Conservation (phyloP, 2,329 filamentous ascomycete genomes). For the Arthrocladium fulminans region DNA sequence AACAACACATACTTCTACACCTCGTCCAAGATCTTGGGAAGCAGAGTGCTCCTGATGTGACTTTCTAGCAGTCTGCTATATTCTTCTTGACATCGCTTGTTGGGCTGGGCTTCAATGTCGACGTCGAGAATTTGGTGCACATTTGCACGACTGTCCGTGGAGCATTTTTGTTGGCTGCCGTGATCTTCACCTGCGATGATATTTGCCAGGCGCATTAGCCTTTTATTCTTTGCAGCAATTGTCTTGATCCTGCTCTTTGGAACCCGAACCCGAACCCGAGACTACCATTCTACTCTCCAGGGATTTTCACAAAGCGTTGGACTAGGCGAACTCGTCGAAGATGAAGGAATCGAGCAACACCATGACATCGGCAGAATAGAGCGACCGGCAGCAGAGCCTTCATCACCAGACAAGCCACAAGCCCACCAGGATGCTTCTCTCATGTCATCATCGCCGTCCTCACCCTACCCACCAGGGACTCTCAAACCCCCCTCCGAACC, state of each 20-base stretch:
- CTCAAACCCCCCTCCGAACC: slow-evolving; percentile 40
- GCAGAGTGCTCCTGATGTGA: neutral
- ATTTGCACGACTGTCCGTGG: neutral
- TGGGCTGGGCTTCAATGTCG: neutral
- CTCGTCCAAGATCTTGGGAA: no score
- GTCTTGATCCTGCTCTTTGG: neutral
- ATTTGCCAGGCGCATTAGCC: slow-evolving; percentile 6
- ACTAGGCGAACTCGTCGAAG: slow-evolving; percentile 4
- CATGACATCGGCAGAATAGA: neutral
- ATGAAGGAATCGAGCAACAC: slow-evolving; percentile 2
- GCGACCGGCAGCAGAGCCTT: neutral
- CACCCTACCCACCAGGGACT: slow-evolving; percentile 28
- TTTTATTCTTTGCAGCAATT: slow-evolving; percentile 2
- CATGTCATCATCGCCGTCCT: slow-evolving; percentile 6
- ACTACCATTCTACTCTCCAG: slow-evolving; percentile 4
- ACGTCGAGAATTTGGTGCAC: neutral
- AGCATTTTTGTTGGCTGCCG: neutral
- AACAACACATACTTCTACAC: no score
- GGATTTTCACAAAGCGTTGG: slow-evolving; percentile 3
- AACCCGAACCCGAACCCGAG: neutral
- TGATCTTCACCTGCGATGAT: slow-evolving; percentile 3
- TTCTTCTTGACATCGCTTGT: neutral
- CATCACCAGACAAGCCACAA: neutral
- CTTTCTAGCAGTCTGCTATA: neutral
- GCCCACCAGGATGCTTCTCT: neutral